Evolutionary conservation across 352 stramenopile genomes (phyloP).

Genomic region (Phytophthora megakarya): DNA sequence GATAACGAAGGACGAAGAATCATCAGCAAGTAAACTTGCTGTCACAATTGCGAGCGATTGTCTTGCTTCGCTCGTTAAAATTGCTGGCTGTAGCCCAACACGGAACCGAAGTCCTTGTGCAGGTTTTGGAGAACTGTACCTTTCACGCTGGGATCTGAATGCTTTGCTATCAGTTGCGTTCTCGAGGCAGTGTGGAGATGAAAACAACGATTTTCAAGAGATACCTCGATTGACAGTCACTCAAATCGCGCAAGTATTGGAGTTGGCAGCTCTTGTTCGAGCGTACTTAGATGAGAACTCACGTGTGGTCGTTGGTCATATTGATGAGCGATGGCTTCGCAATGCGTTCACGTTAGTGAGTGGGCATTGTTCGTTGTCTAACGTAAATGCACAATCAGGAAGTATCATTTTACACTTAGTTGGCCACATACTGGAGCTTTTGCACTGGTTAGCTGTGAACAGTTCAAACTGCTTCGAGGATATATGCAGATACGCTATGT

Average conservation of each 20-base stretch:
- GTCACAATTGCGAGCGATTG: slow-evolving; percentile 31
- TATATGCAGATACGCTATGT: slow-evolving; percentile 33
- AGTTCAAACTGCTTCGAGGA: slow-evolving; percentile 35
- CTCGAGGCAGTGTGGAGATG: slow-evolving; percentile 36
- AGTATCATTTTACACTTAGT: slow-evolving; percentile 22
- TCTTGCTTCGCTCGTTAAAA: slow-evolving; percentile 44
- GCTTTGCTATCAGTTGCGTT: slow-evolving; percentile 49
- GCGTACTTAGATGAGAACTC: slow-evolving; percentile 25
- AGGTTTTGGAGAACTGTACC: slow-evolving; percentile 56
- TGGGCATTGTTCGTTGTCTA: not conserved
- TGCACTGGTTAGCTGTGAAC: slow-evolving; percentile 39
- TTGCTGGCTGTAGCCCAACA: slow-evolving; percentile 31
- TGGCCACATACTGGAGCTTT: slow-evolving; percentile 35
- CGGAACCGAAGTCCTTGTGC: slow-evolving; percentile 8
- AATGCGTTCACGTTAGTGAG: slow-evolving; percentile 36
- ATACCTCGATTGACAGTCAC: slow-evolving; percentile 26
- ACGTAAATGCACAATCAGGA: not conserved
- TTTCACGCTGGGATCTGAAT: slow-evolving; percentile 55
- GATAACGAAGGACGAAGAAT: slow-evolving; percentile 10
- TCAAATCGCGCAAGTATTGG: slow-evolving; percentile 48
- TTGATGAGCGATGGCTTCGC: slow-evolving; percentile 31
- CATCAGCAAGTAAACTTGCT: slow-evolving; percentile 4
- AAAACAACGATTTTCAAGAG: slow-evolving; percentile 51
- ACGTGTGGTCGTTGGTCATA: slow-evolving; percentile 19
- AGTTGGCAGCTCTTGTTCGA: slow-evolving; percentile 28